Percentiles rank a stretch among this genome's conserved stretches.
Evolutionary conservation across 306 rosid species (phyloP).

Genomic region (Sphenostylis stenocarpa): DNA sequence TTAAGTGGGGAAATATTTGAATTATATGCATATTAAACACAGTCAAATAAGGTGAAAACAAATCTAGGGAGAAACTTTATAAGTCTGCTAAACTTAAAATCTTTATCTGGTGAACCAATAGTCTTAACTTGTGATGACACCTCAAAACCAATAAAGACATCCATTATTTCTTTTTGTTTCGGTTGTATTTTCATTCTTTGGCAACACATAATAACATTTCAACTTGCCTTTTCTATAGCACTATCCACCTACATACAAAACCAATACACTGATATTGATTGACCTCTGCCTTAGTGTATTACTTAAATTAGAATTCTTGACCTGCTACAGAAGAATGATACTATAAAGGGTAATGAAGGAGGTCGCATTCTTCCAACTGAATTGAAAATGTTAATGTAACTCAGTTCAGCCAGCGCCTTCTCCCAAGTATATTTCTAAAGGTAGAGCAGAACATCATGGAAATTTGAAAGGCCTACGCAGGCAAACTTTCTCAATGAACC

Average conservation of each 20-base stretch:
- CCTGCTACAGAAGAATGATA: neutral
- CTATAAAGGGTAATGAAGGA: neutral
- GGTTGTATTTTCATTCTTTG: neutral
- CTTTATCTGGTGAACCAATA: neutral
- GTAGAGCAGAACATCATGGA: slow-evolving; percentile 20
- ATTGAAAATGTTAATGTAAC: neutral
- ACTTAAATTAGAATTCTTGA: neutral
- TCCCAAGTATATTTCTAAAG: neutral
- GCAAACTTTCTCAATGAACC: slow-evolving; percentile 58
- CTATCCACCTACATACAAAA: neutral
- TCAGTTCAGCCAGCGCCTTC: neutral
- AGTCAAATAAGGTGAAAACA: neutral
- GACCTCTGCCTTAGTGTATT: neutral
- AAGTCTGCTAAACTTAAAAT: too few relatives aligned
- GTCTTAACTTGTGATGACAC: neutral
- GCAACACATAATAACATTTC: neutral
- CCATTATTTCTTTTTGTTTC: neutral
- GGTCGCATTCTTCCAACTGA: neutral
- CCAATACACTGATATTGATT: neutral
- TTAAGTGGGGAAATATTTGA: too few relatives aligned
- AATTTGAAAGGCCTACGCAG: slow-evolving; percentile 45
- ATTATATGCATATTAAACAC: neutral
- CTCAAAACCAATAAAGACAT: neutral
- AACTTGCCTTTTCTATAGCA: neutral
- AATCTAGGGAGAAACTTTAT: neutral